These are phyloP conservation scores for Ceratocystis lukuohia DNA, from an alignment of 2,329 filamentous ascomycete species.

Conservation along the genomic window DNA sequence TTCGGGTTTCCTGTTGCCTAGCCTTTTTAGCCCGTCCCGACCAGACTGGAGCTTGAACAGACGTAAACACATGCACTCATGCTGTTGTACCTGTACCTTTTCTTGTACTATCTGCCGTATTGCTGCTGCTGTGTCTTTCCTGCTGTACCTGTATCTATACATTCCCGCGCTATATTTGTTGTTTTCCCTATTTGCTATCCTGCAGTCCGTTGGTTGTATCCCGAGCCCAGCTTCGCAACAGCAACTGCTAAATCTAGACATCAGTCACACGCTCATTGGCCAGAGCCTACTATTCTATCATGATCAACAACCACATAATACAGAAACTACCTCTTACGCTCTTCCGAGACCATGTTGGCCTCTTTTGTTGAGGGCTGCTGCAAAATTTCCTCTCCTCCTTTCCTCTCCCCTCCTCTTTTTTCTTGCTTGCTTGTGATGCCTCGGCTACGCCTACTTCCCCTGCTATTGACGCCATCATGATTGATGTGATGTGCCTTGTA, in stretches of 20 bases:
- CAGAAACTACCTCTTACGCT: neutral
- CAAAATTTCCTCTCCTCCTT: neutral
- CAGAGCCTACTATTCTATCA: neutral
- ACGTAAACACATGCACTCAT: neutral
- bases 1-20: neutral
- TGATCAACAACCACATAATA: neutral
- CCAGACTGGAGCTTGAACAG: neutral
- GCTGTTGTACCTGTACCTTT: neutral
- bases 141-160: neutral
- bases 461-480: slow-evolving; percentile 10
- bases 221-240: no score
- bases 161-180: neutral
- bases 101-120: neutral
- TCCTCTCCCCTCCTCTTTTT: neutral
- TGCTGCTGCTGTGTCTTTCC: neutral
- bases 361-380: neutral
- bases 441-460: neutral
- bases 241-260: neutral
- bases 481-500: slow-evolving; percentile 1
- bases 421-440: neutral
- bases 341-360: neutral
- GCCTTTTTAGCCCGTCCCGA: slow-evolving; percentile 1
- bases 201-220: neutral
- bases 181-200: neutral
- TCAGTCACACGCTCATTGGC: neutral